A percentile compares a stretch with the other conserved stretches of the same genome.
Conservation (phyloP, 805 yeast genomes). For the Metschnikowia arizonensis region DNA sequence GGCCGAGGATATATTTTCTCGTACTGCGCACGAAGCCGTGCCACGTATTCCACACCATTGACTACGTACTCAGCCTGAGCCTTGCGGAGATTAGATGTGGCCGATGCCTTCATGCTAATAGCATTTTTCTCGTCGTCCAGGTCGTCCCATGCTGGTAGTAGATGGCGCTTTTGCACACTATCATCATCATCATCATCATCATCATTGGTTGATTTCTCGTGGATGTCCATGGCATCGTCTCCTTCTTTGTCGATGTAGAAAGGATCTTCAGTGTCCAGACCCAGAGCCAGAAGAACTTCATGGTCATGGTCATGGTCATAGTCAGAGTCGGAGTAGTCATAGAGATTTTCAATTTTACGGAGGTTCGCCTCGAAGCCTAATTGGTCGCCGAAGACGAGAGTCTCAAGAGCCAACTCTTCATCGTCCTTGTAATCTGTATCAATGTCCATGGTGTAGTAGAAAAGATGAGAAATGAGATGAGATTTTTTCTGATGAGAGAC, state of each 20-base stretch:
- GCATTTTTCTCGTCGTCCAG: constrained; percentile 79
- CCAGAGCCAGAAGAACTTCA: constrained; percentile 7
- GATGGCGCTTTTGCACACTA: constrained; percentile 20
- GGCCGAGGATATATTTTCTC: constrained; percentile 79
- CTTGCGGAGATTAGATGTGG: constrained; percentile 66
- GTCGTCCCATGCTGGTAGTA: constrained; percentile 60
- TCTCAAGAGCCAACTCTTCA: constrained; percentile 77
- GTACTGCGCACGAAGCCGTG: constrained; percentile 67
- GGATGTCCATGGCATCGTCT: constrained; percentile 26
- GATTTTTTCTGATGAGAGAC: no score
- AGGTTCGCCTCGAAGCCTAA: constrained; percentile 68
- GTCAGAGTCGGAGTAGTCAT: constrained; percentile 43
- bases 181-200: no score
- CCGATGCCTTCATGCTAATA: constrained; percentile 59
- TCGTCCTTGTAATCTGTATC: constrained; percentile 58
- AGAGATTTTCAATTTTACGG: constrained; percentile 56
- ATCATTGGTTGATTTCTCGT: no score
- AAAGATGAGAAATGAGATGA: background rate
- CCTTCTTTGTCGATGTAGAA: constrained; percentile 45
- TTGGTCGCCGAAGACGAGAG: constrained; percentile 83
- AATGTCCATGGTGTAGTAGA: background rate
- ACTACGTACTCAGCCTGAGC: constrained; percentile 50
- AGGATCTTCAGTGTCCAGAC: constrained; percentile 28
- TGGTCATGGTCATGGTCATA: constrained; percentile 23
- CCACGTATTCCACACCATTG: constrained; percentile 56